A percentile compares a stretch with the other conserved stretches of the same genome.
Evolutionary conservation across 805 yeast species (phyloP).

Genomic region (Zygotorulaspora chibaensis): DNA sequence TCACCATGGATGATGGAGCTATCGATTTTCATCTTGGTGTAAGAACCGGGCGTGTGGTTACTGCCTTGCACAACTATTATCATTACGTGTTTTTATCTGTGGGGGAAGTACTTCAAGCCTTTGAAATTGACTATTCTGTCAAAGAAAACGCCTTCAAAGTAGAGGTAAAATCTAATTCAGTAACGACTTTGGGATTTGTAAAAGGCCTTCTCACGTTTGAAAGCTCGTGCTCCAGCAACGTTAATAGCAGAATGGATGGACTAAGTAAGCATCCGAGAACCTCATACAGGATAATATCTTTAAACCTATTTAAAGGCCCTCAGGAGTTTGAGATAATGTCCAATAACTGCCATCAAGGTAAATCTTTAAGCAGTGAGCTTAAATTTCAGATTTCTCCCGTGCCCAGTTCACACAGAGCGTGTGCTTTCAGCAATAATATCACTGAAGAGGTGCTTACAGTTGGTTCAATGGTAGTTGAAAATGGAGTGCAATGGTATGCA

Average conservation of each 20-base stretch:
- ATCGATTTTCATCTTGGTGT: constrained; percentile 28
- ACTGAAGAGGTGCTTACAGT: too few relatives aligned
- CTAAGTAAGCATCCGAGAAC: not conserved
- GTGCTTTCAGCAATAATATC: too few relatives aligned
- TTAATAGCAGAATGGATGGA: constrained; percentile 1
- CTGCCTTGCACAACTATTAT: constrained; percentile 27
- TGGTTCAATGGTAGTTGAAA: too few relatives aligned
- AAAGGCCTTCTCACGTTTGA: not conserved
- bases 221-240: not conserved
- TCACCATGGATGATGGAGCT: constrained; percentile 34
- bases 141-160: constrained; percentile 35
- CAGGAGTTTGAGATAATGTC: constrained; percentile 8
- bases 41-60: constrained; percentile 18
- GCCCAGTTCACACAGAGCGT: not conserved
- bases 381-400: not conserved
- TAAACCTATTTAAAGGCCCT: constrained; percentile 19
- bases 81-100: constrained; percentile 31
- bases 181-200: constrained; percentile 15
- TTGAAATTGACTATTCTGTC: constrained; percentile 34
- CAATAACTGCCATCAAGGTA: not conserved
- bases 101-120: constrained; percentile 33
- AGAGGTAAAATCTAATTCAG: constrained; percentile 21
- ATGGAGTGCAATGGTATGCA: not conserved
- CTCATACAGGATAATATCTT: constrained; percentile 3
- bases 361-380: not conserved